Base-by-base conservation (phyloP, 108 stramenopile species). In the Nannochloropsis oceanica region DNA sequence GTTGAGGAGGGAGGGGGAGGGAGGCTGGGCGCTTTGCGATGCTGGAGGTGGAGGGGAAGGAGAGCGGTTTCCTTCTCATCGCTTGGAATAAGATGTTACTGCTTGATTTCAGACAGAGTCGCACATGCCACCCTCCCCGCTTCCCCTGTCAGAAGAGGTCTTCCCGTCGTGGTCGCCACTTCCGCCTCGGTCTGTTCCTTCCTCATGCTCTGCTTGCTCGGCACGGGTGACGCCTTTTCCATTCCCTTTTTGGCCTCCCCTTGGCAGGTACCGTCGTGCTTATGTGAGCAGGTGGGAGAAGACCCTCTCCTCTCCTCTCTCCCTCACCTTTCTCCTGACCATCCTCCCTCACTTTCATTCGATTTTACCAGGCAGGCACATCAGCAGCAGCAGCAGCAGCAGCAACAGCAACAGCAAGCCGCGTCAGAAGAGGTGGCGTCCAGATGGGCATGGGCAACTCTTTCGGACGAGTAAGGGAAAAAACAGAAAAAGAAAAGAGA, bases 391-490 rank as follows among this genome's bases (percentile, higher is more conserved):
- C 22, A 73, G 59, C 59, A 73, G n/a, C 34, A 34, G 34, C 34
- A 34, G 34, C 34, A 34, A 5, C 59, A 73, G 59, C 22, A 73
- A 10, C 59, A 73, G n/a, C 18, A 73, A n/a, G 59, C 34, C 34
- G 59, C 2, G 5, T n/a, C 2, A 73, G 59, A 3, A 81, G 26
- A 25, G 25, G 80, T 8, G 26, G 80, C 26, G 26, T 46, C 11
- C 12, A 27, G 50, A 97, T 98, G 97, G 94, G 95, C 25, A 93
- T 93, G 24, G 97, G 97, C 80, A 97, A 96, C 87, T 90, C 96
- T 83, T 99, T 95, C 86, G 99, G 99, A n/a, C 92, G 59, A 10
- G 59, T 73, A 73, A 73, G 59, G 59, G n/a, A n/a, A n/a, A n/a
- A 73, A 34, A 34, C 34, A 3, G 34, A 34, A 5, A 34, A 34